Conservation (phyloP, 192 early-diverging fungal species). For the Coemansia sp. region DNA sequence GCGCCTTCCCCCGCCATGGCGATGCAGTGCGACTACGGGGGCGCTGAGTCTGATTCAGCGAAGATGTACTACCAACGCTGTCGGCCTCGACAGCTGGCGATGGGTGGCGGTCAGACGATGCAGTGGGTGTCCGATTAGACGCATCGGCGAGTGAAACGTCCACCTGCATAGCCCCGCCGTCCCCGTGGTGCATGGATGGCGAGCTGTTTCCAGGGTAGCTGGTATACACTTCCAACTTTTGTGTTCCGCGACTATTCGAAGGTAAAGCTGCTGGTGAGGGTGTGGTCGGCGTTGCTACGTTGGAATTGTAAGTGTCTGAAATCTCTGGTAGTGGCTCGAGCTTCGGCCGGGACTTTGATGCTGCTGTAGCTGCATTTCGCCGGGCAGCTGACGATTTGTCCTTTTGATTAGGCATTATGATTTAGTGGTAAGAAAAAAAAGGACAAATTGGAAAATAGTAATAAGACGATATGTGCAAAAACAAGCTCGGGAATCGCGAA, state of each 20-base stretch:
- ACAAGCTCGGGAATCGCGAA: too few species aligned
- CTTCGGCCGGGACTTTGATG: constrained; percentile 9
- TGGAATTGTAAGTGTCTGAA: constrained; percentile 4
- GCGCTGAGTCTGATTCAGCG: constrained; percentile 3
- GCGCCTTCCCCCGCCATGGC: constrained; percentile 39
- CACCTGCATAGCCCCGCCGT: constrained; percentile 5
- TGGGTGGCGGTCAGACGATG: constrained; percentile 7
- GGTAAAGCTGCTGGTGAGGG: constrained; percentile 1
- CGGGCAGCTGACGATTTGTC: constrained; percentile 16
- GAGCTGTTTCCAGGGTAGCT: constrained; percentile 8
- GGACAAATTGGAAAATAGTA: not conserved
- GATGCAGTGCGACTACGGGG: constrained; percentile 41
- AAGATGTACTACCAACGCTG: not conserved
- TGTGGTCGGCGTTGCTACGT: not conserved
- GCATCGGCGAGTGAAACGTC: constrained; percentile 2
- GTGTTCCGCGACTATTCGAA: not conserved
- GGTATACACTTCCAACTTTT: not conserved
- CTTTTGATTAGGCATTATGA: constrained; percentile 30
- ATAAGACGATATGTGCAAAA: not conserved
- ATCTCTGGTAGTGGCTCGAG: constrained; percentile 51
- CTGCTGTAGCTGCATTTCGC: constrained; percentile 5
- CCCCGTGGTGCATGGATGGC: constrained; percentile 11
- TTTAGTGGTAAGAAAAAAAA: not conserved
- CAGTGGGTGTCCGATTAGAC: constrained; percentile 3
- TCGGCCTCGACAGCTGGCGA: constrained; percentile 1